These are phyloP conservation scores for Gracilaria caudata DNA, from an alignment of 23 red algal genomes.

Conservation along the genomic window DNA sequence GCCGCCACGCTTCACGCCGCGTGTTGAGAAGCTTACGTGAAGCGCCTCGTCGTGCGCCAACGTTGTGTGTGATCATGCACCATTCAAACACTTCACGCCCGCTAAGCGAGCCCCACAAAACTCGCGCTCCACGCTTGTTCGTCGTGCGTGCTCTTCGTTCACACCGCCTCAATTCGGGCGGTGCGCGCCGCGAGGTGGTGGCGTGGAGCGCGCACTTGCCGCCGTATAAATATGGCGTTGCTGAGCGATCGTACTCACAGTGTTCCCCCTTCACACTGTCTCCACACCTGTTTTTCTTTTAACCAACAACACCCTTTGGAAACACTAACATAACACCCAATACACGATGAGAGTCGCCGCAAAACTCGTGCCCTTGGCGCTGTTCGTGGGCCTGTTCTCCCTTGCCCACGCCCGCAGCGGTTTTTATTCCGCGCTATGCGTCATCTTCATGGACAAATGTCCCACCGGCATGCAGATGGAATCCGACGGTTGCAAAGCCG, in stretches of 20 bases:
- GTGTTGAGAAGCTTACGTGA: too few relatives aligned
- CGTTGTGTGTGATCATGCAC: not conserved
- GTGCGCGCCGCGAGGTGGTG: too few relatives aligned
- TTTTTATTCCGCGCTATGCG: slow-evolving; percentile 2
- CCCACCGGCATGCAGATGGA: not conserved
- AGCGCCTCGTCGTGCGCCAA: not conserved
- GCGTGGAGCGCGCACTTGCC: too few relatives aligned
- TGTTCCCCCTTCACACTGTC: not conserved
- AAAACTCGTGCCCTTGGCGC: not conserved
- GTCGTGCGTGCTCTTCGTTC: not conserved
- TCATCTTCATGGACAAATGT: not conserved
- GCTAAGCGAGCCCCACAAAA: not conserved
- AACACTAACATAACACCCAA: not conserved
- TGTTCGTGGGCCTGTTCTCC: not conserved
- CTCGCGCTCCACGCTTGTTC: not conserved
- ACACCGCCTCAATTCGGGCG: too few relatives aligned
- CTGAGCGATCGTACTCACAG: too few relatives aligned
- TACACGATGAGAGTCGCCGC: not conserved
- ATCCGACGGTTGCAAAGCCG: slow-evolving; percentile 13
- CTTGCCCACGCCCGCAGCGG: not conserved
- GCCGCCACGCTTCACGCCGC: slow-evolving; percentile 16
- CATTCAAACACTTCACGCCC: not conserved
- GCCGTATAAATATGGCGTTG: too few relatives aligned
- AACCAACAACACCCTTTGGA: too few relatives aligned
- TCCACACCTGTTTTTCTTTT: too few relatives aligned